Base-by-base conservation (phyloP, 805 yeast species). In the Grigorovia jiainica region DNA sequence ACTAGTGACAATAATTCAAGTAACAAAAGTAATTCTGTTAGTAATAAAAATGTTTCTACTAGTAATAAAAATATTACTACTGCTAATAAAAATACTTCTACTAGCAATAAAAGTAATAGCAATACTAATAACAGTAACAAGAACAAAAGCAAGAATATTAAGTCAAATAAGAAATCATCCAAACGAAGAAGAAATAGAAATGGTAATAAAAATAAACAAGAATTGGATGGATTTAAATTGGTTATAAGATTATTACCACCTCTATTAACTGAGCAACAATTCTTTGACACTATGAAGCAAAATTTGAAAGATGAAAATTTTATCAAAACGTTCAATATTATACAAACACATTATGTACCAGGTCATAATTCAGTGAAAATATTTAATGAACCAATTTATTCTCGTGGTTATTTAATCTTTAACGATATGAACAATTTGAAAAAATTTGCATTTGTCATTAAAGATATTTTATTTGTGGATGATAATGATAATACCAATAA, bases 201-300 rank as follows among this genome's bases (percentile, higher is more conserved):
- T 29, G 40, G 31, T 30, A 42, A 35, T 24, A 40, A 31, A 18
- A 27, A 27, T 25, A 43, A 46, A 25, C n/a, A 23, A 16, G 40
- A 48, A 5, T 20, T 24, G 9, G 15, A 20, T 10, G 48, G 48
- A 3, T 45, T 45, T 21, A 65, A 59, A 44, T 42, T 67, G 5
- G 65, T 66, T 8, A 31, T 72, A 5, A 60, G 78, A 34, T 47
- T 63, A n/a, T 51, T 73, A 32, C 78, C 78, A 10, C 73, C 77
- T 2, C 51, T 56, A 39, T 49, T 66, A 40, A 55, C 59, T 1
- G 61, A 62, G 42, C 57, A 50, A 8, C 62, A 61, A 42, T 70
- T 68, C 47, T 45, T 50, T 34, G 11, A n/a, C 3, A 30, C 36
- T 10, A 25, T 40, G 15, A 34, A 23, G n/a, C 11, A 33, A 3